These are phyloP conservation scores for Sonneratia alba DNA, from an alignment of 345 rosid species.

Conservation along the genomic window DNA sequence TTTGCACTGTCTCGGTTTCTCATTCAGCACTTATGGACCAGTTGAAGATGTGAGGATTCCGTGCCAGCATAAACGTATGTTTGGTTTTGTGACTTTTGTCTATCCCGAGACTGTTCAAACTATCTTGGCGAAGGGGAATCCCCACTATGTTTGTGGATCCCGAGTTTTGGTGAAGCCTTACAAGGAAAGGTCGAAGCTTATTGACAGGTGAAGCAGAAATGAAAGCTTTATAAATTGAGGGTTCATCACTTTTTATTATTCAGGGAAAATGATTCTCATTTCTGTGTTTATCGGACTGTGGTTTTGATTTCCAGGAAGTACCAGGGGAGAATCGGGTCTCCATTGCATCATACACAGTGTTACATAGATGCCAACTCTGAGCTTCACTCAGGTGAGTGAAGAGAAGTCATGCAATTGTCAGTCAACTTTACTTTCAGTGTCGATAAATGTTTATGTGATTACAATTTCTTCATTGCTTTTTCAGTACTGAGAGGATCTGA, in stretches of 20 bases:
- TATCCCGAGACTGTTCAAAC: conserved; percentile 43
- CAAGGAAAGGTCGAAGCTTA: conserved; percentile 50
- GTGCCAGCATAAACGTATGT: conserved; percentile 62
- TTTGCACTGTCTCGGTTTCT: conserved; percentile 4
- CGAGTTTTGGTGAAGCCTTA: conserved; percentile 71
- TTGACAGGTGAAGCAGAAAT: conserved; percentile 35
- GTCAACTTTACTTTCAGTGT: too few relatives aligned
- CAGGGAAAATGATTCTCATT: background rate
- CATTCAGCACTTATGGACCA: conserved; percentile 40
- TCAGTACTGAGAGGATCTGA: conserved; percentile 42
- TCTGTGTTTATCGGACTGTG: background rate
- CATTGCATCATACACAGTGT: conserved; percentile 25
- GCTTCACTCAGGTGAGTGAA: conserved; percentile 36
- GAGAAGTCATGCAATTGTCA: too few relatives aligned
- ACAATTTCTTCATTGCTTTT: background rate
- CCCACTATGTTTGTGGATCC: conserved; percentile 63
- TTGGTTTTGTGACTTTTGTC: conserved; percentile 60
- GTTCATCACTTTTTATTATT: background rate
- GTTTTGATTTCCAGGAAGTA: conserved; percentile 27
- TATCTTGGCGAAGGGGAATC: conserved; percentile 54
- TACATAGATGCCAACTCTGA: conserved; percentile 37
- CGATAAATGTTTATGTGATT: background rate
- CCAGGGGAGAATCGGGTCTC: conserved; percentile 33
- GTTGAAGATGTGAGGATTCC: conserved; percentile 72
- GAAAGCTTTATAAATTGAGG: background rate